Conservation (phyloP, 1,139 yeast species). For the Yamadazyma diospyri region DNA sequence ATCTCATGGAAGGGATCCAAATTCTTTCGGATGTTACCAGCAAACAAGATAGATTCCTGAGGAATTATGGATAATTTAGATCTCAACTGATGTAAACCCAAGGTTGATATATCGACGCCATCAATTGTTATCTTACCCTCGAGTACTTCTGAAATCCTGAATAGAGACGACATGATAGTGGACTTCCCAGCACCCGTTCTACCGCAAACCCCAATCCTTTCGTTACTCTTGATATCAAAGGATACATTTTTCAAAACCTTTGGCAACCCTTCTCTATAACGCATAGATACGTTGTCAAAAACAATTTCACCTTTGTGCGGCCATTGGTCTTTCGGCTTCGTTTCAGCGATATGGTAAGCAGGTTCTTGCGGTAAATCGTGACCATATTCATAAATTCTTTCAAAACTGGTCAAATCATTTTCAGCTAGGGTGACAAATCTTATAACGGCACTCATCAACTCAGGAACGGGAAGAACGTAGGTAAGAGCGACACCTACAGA, state of each 20-base stretch:
- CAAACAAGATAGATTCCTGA: slow-evolving; percentile 42
- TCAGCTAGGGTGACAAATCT: slow-evolving; percentile 69
- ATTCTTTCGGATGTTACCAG: slow-evolving; percentile 38
- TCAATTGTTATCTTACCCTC: slow-evolving; percentile 55
- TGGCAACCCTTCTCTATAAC: slow-evolving; percentile 78
- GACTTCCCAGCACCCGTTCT: slow-evolving; percentile 82
- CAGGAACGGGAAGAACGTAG: slow-evolving; percentile 52
- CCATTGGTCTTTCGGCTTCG: slow-evolving; percentile 51
- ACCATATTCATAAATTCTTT: slow-evolving; percentile 73
- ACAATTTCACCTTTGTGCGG: slow-evolving; percentile 46
- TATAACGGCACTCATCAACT: slow-evolving; percentile 46
- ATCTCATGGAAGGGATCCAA: slow-evolving; percentile 39
- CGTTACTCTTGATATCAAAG: slow-evolving; percentile 47
- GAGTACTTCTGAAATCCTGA: slow-evolving; percentile 54
- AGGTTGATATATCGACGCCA: slow-evolving; percentile 50
- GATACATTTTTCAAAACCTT: slow-evolving; percentile 59
- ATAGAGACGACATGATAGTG: slow-evolving; percentile 64
- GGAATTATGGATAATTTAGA: slow-evolving; percentile 39
- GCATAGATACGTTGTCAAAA: slow-evolving; percentile 57
- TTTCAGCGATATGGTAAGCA: slow-evolving; percentile 47
- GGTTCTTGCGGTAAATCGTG: slow-evolving; percentile 38
- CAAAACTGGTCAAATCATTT: slow-evolving; percentile 82
- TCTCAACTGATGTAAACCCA: slow-evolving; percentile 31
- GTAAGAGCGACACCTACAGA: slow-evolving; percentile 72
- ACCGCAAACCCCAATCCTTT: slow-evolving; percentile 74